Evolutionary conservation across 768 basidiomycete genomes (phyloP).

Genomic region (Termitomyces sp.): DNA sequence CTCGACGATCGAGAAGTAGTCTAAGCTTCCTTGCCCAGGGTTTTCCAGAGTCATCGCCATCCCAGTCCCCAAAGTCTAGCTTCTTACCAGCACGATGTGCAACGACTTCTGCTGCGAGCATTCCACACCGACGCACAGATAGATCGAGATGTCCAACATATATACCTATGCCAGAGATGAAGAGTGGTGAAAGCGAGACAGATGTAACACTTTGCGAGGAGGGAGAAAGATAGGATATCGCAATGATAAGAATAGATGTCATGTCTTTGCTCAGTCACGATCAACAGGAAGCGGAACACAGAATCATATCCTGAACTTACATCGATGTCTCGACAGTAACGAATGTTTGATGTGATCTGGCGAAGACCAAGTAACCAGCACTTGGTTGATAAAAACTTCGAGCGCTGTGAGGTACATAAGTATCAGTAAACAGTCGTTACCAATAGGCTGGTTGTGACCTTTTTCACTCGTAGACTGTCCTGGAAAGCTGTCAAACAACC

Average conservation of each 20-base stretch:
- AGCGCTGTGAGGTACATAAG: constrained; percentile 36
- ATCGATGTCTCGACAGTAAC: constrained; percentile 65
- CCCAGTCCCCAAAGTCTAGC: constrained; percentile 82
- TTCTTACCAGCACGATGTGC: constrained; percentile 57
- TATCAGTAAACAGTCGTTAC: not conserved
- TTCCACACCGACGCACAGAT: constrained; percentile 79
- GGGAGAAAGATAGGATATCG: constrained; percentile 53
- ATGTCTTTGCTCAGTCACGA: constrained; percentile 42
- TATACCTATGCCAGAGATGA: constrained; percentile 62
- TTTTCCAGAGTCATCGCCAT: constrained; percentile 62
- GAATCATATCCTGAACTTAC: constrained; percentile 35
- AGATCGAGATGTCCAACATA: constrained; percentile 79
- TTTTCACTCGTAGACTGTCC: constrained; percentile 20
- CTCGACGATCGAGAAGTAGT: constrained; percentile 40
- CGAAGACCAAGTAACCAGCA: constrained; percentile 67
- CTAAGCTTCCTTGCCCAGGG: constrained; percentile 63
- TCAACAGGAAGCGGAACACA: not conserved
- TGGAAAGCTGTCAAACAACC: constrained; percentile 45
- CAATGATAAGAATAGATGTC: constrained; percentile 64
- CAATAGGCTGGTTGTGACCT: constrained; percentile 15
- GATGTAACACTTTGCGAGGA: constrained; percentile 38
- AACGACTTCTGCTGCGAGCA: constrained; percentile 85
- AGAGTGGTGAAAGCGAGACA: constrained; percentile 48
- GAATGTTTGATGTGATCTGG: constrained; percentile 79
- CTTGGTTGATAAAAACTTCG: constrained; percentile 37